Percentiles rank a stretch among this genome's conserved stretches.
These are phyloP conservation scores for Diaporthe sp. DNA, from an alignment of 2,329 filamentous ascomycete species.

Conservation along the genomic window DNA sequence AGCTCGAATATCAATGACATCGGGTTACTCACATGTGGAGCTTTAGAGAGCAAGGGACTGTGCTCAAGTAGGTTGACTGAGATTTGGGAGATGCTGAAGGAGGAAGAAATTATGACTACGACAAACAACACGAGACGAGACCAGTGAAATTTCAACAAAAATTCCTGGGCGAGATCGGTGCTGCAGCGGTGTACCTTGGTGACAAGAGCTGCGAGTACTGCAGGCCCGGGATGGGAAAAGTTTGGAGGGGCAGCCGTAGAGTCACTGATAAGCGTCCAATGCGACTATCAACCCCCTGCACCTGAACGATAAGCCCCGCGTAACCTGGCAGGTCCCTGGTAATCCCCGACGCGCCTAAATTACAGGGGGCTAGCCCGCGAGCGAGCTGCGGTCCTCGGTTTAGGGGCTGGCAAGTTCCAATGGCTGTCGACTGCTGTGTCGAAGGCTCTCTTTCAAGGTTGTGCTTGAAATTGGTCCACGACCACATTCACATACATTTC, in stretches of 20 bases:
- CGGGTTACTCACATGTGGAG: constrained; percentile 30
- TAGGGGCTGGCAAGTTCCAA: constrained; percentile 1
- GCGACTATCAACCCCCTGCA: neutral
- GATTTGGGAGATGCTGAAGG: constrained; percentile 1
- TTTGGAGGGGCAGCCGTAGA: constrained; percentile 27
- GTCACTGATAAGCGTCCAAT: constrained; percentile 25
- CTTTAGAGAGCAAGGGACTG: constrained; percentile 16
- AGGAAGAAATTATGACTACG: constrained; percentile 20
- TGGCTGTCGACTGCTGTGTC: neutral
- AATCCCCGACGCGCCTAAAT: constrained; percentile 1
- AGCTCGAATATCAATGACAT: neutral
- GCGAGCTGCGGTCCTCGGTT: neutral
- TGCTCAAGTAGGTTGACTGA: neutral
- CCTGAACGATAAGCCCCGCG: constrained; percentile 30
- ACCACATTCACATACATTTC: neutral
- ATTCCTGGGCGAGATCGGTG: constrained; percentile 35
- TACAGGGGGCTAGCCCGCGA: neutral
- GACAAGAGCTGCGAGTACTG: constrained; percentile 17
- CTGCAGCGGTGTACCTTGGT: constrained; percentile 20
- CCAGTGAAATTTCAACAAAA: constrained; percentile 30
- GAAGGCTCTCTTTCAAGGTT: neutral
- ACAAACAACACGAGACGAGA: constrained; percentile 28
- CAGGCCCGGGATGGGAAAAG: constrained; percentile 24
- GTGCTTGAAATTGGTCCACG: neutral
- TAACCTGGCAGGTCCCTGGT: neutral